Percentiles rank a stretch among this genome's conserved stretches.
Evolutionary conservation across 345 rosid species (phyloP).

Genomic region (Turnera subulata): DNA sequence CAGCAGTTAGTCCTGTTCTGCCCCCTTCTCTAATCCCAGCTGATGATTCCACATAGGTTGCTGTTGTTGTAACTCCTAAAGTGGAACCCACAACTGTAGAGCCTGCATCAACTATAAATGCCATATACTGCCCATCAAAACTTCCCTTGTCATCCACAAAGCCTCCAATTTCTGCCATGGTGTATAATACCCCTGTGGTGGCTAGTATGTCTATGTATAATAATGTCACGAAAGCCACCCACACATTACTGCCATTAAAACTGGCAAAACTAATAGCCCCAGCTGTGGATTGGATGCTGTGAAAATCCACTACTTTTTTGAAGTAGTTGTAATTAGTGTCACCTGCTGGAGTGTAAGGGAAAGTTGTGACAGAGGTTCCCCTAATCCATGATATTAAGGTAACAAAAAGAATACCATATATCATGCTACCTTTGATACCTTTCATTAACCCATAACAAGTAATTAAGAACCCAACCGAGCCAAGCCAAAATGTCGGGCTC

Average conservation of each 20-base stretch:
- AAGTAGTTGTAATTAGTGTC: constrained; percentile 60
- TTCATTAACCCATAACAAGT: constrained; percentile 67
- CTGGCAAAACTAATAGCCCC: constrained; percentile 60
- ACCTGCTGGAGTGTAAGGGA: constrained; percentile 56
- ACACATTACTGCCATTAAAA: constrained; percentile 52
- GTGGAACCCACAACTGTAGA: constrained; percentile 69
- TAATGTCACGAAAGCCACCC: constrained; percentile 68
- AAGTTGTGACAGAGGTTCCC: constrained; percentile 61
- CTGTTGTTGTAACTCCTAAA: constrained; percentile 62
- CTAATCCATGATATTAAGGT: constrained; percentile 81
- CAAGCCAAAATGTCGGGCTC: constrained; percentile 84
- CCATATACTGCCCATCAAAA: constrained; percentile 79
- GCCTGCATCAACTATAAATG: constrained; percentile 72
- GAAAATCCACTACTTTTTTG: constrained; percentile 66
- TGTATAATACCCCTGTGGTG: constrained; percentile 66
- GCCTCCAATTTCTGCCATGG: constrained; percentile 80
- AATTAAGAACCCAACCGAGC: constrained; percentile 56
- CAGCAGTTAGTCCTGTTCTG: constrained; percentile 79
- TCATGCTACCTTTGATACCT: constrained; percentile 75
- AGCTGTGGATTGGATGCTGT: constrained; percentile 61
- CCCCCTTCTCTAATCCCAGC: constrained; percentile 92
- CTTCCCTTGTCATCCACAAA: constrained; percentile 52
- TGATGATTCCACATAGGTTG: constrained; percentile 74
- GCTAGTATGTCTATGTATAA: constrained; percentile 69
- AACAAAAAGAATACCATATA: constrained; percentile 62